phyloP scores from a whole-genome alignment of 257 asterid species.

The Euphrasia confusa region DNA sequence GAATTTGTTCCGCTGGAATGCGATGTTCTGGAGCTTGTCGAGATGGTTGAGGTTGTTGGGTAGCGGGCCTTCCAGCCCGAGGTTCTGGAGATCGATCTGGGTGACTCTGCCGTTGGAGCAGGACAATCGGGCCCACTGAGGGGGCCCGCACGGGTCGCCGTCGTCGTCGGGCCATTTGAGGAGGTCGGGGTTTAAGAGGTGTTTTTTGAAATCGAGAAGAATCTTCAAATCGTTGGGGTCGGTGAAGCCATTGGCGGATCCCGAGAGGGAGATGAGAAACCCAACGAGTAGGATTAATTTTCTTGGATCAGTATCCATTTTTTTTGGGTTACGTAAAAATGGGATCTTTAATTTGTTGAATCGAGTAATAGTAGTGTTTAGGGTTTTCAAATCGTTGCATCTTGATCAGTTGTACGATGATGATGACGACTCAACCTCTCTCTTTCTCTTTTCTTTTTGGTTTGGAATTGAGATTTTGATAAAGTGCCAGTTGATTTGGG shows the following conservation, averaged over 20 bases:
- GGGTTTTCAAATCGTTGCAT: slow-evolving; percentile 21
- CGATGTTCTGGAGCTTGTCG: slow-evolving; percentile 50
- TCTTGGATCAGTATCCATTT: slow-evolving; percentile 28
- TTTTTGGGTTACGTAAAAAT: not conserved
- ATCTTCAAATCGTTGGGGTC: slow-evolving; percentile 63
- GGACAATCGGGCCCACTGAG: slow-evolving; percentile 67
- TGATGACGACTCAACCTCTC: slow-evolving; percentile 15
- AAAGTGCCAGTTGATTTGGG: too few species aligned
- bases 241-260: slow-evolving; percentile 38
- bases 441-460: too few species aligned
- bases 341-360: not conserved
- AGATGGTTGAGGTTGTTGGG: slow-evolving; percentile 63
- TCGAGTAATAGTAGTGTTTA: not conserved
- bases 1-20: slow-evolving; percentile 62
- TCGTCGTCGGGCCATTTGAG: slow-evolving; percentile 55
- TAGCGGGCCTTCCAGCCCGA: slow-evolving; percentile 64
- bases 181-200: slow-evolving; percentile 55
- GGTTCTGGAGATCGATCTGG: slow-evolving; percentile 71
- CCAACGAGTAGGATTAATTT: slow-evolving; percentile 24
- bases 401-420: not conserved
- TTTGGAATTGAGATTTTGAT: too few species aligned
- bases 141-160: slow-evolving; percentile 83
- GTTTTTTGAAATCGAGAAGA: slow-evolving; percentile 51
- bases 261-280: slow-evolving; percentile 23
- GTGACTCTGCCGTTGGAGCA: slow-evolving; percentile 66